Evolutionary conservation across 2,329 filamentous ascomycete species (phyloP).

Genomic region (Aaosphaeria pasadenensis): DNA sequence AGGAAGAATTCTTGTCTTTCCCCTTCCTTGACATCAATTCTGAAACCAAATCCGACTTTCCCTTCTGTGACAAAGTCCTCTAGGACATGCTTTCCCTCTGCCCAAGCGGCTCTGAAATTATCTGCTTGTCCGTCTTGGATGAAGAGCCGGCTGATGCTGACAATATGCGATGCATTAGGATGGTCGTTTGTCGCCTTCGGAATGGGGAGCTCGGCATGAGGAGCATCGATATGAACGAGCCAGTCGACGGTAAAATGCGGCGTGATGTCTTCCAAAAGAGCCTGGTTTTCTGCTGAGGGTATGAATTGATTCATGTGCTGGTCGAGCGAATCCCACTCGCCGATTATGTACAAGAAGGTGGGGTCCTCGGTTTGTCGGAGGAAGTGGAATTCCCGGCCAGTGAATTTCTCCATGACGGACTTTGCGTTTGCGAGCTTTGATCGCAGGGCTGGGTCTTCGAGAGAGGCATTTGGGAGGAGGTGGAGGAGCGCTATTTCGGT

Average conservation of each 20-base stretch:
- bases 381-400: slow-evolving; percentile 36
- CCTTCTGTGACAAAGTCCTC: slow-evolving; percentile 24
- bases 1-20: slow-evolving; percentile 43
- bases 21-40: slow-evolving; percentile 33
- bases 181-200: slow-evolving; percentile 6
- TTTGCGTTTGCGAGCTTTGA: slow-evolving; percentile 37
- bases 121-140: slow-evolving; percentile 18
- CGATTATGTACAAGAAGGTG: slow-evolving; percentile 42
- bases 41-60: slow-evolving; percentile 37
- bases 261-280: slow-evolving; percentile 34
- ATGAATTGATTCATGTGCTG: slow-evolving; percentile 45
- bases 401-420: slow-evolving; percentile 35
- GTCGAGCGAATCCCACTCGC: slow-evolving; percentile 44
- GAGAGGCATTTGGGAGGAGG: slow-evolving; percentile 22
- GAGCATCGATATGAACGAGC: slow-evolving; percentile 44
- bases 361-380: slow-evolving; percentile 46
- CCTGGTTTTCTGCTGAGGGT: slow-evolving; percentile 41
- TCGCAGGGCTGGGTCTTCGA: slow-evolving; percentile 17
- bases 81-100: slow-evolving; percentile 19
- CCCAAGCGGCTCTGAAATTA: slow-evolving; percentile 26
- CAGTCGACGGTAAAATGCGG: slow-evolving; percentile 40
- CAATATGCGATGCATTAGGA: slow-evolving; percentile 7
- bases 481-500: slow-evolving; percentile 48
- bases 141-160: slow-evolving; percentile 36
- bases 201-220: slow-evolving; percentile 30